A percentile compares a stretch with the other conserved stretches of the same genome.
phyloP scores from a whole-genome alignment of 2,329 filamentous ascomycete species.

The Stagonosporopsis chrysanthemi region DNA sequence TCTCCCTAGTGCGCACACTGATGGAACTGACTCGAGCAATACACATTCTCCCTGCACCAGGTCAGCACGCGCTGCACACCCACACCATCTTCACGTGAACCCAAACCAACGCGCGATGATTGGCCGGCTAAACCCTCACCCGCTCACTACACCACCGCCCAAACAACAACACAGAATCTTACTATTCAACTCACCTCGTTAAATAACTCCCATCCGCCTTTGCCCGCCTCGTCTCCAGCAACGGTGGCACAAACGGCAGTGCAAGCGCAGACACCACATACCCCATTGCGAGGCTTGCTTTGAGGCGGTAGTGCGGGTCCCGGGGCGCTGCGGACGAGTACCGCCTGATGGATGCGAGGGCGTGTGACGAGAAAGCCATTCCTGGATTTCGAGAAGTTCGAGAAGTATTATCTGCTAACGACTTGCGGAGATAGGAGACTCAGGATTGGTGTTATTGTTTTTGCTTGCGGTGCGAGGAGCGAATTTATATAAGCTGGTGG shows the following conservation, averaged over 20 bases:
- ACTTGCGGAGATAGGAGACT: no score
- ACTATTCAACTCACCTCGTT: slow-evolving; percentile 42
- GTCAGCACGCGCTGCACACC: slow-evolving; percentile 10
- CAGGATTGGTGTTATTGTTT: no score
- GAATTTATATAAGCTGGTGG: background rate
- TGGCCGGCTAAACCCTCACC: slow-evolving; percentile 10
- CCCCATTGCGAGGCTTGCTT: slow-evolving; percentile 46
- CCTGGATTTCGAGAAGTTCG: no score
- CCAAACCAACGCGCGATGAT: background rate
- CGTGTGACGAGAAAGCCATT: slow-evolving; percentile 45
- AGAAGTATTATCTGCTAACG: no score
- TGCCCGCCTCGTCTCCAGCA: slow-evolving; percentile 47
- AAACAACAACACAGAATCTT: no score
- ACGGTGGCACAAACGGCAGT: slow-evolving; percentile 51
- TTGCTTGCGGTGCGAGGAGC: no score
- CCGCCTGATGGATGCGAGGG: slow-evolving; percentile 42
- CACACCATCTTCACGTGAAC: no score
- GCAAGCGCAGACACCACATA: slow-evolving; percentile 51
- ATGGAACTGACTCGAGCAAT: slow-evolving; percentile 37
- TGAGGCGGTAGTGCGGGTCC: slow-evolving; percentile 47
- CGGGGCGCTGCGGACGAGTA: slow-evolving; percentile 47
- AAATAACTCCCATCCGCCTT: slow-evolving; percentile 48
- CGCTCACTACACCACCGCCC: background rate
- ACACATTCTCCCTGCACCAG: slow-evolving; percentile 32
- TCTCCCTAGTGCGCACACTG: slow-evolving; percentile 34